Percentiles rank a stretch among this genome's conserved stretches.
These are phyloP conservation scores for Rhododendron vialii DNA, from an alignment of 148 eudicot genomes.

Conservation along the genomic window DNA sequence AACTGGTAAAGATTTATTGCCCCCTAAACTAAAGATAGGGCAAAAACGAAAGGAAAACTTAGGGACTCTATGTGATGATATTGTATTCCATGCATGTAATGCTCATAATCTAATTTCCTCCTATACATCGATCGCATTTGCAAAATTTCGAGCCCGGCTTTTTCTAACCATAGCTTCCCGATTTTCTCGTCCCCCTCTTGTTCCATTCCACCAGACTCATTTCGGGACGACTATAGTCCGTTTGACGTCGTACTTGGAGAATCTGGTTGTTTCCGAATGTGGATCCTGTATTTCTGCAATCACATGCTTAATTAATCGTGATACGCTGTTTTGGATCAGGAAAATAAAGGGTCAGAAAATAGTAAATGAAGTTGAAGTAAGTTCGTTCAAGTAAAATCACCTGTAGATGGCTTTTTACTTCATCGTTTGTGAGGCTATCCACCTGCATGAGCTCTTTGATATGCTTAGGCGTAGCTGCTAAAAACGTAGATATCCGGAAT, in stretches of 20 bases:
- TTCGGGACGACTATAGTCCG: neutral
- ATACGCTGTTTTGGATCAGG: too few relatives aligned
- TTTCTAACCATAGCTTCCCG: neutral
- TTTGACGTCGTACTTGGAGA: neutral
- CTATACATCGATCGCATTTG: neutral
- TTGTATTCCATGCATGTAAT: neutral
- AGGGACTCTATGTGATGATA: neutral
- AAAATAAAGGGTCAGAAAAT: neutral
- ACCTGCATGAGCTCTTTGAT: constrained; percentile 14
- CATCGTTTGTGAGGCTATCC: constrained; percentile 14
- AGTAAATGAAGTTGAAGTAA: neutral
- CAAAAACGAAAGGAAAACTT: neutral
- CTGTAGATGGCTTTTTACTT: constrained; percentile 17
- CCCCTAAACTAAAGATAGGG: neutral
- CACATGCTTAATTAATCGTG: too few relatives aligned
- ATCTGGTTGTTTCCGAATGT: neutral
- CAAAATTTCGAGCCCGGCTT: neutral
- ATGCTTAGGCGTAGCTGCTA: constrained; percentile 16
- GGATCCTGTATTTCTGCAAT: constrained; percentile 15
- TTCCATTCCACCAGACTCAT: neutral
- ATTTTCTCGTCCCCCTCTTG: neutral
- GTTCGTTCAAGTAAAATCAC: neutral
- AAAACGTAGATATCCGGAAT: neutral
- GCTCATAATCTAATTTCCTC: neutral
- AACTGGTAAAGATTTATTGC: neutral